Evolutionary conservation across 2,329 filamentous ascomycete species (phyloP).

Genomic region (Geoglossum cookeanum): DNA sequence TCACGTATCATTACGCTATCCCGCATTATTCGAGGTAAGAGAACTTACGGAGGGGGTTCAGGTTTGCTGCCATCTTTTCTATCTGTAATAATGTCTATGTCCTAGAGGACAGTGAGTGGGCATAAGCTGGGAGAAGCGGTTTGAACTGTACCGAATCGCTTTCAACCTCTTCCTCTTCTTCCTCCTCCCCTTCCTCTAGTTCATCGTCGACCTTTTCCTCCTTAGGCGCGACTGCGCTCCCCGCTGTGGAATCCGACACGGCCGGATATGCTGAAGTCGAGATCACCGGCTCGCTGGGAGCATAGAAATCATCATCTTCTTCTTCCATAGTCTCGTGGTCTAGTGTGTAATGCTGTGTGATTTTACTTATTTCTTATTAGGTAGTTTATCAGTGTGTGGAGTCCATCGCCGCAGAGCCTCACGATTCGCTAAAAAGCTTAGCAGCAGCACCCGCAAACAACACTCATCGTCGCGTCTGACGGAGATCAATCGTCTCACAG

Average conservation of each 20-base stretch:
- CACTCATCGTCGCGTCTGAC: not conserved
- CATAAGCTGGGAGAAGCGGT: conserved; percentile 7
- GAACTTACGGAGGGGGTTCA: conserved; percentile 19
- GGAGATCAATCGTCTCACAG: not conserved
- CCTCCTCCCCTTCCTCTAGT: conserved; percentile 26
- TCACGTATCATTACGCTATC: not conserved
- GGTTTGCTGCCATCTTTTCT: conserved; percentile 21
- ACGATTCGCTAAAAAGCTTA: not conserved
- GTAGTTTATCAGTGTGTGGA: not conserved
- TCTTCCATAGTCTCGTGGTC: conserved; percentile 24
- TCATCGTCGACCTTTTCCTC: conserved; percentile 21
- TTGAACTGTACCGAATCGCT: conserved; percentile 20
- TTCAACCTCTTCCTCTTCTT: conserved; percentile 25
- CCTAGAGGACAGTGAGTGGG: conserved; percentile 17
- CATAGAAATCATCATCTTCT: conserved; percentile 33
- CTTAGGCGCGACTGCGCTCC: conserved; percentile 7
- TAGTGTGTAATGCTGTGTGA: not conserved
- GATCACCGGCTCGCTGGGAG: conserved; percentile 10
- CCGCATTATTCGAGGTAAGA: not conserved
- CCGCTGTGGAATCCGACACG: conserved; percentile 7
- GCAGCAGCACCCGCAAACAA: not conserved
- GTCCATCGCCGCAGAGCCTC: not conserved
- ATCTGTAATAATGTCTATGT: conserved; percentile 34
- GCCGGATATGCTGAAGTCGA: conserved; percentile 2
- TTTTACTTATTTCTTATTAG: too few relatives aligned